Evolutionary conservation across 495 filamentous ascomycete species (phyloP).

Genomic region (Podospora comata): DNA sequence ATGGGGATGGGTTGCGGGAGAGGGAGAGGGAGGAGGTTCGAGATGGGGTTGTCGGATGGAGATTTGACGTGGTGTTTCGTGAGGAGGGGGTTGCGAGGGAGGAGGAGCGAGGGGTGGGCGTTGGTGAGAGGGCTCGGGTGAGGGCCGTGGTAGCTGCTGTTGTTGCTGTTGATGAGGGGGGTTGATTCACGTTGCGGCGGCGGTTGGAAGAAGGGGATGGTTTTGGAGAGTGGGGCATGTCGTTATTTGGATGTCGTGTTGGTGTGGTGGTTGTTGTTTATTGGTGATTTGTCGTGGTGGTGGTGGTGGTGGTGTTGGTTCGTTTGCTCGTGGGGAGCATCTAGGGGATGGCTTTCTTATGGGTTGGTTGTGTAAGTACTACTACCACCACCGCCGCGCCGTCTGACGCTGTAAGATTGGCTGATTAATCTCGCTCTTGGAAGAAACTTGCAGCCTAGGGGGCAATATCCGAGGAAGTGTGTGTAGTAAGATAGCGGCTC

Average conservation of each 20-base stretch:
- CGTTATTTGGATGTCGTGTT: not conserved
- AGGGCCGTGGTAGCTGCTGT: not conserved
- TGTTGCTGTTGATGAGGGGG: not conserved
- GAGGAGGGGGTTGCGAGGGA: not conserved
- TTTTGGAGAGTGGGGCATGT: not conserved
- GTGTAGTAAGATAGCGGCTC: constrained; percentile 5
- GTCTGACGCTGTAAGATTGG: not conserved
- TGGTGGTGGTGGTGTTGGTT: constrained; percentile 6
- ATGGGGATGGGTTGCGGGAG: constrained; percentile 36
- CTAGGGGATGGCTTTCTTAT: not conserved
- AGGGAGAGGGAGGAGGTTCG: constrained; percentile 38
- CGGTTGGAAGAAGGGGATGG: constrained; percentile 12
- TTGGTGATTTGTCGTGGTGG: not conserved
- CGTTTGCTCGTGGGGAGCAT: not conserved
- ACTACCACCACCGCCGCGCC: too few relatives aligned
- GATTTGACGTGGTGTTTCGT: constrained; percentile 16
- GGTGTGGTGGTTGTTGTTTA: too few relatives aligned
- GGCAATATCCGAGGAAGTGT: constrained; percentile 32
- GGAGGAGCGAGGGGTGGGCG: constrained; percentile 17
- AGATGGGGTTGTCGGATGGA: constrained; percentile 33
- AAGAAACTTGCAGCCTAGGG: not conserved
- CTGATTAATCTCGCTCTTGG: not conserved
- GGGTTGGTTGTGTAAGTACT: not conserved
- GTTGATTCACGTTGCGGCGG: not conserved
- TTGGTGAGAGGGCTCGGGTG: constrained; percentile 20